Percentiles rank a stretch among this genome's conserved stretches.
Conservation (phyloP, 2,329 filamentous ascomycete species). For the Nakataea oryzae region DNA sequence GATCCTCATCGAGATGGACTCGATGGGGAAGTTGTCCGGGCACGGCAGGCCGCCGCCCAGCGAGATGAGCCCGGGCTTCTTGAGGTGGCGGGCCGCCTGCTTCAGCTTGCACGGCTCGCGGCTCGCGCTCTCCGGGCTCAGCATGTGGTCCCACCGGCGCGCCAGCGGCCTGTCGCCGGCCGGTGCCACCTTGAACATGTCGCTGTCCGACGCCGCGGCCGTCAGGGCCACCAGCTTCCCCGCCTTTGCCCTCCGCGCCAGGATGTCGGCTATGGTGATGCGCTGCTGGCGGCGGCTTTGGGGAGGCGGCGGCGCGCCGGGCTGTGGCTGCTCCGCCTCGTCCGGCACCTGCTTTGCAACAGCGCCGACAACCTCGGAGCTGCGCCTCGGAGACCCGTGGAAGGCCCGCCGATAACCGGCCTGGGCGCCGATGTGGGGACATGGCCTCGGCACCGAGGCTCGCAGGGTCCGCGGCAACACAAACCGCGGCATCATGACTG, state of each 20-base stretch:
- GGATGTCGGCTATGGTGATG: constrained; percentile 56
- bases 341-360: constrained; percentile 12
- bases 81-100: constrained; percentile 66
- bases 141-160: constrained; percentile 65
- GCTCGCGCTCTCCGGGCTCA: constrained; percentile 52
- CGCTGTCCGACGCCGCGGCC: constrained; percentile 67
- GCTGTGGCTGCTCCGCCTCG: constrained; percentile 9
- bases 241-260: constrained; percentile 57
- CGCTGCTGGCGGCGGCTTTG: background rate
- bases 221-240: constrained; percentile 64
- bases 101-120: constrained; percentile 67
- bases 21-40: constrained; percentile 85
- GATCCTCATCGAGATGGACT: constrained; percentile 64
- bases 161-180: constrained; percentile 56
- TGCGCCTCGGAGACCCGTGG: background rate
- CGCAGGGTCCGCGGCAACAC: background rate
- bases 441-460: background rate
- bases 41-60: constrained; percentile 88
- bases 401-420: background rate
- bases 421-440: background rate
- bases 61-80: constrained; percentile 76
- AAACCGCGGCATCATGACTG: background rate
- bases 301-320: constrained; percentile 1
- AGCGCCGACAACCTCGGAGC: constrained; percentile 6
- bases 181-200: constrained; percentile 66